These are phyloP conservation scores for fission yeast (Schizosaccharomyces pombe) DNA, from an alignment of 805 yeast species.

Conservation along the genomic window DNA sequence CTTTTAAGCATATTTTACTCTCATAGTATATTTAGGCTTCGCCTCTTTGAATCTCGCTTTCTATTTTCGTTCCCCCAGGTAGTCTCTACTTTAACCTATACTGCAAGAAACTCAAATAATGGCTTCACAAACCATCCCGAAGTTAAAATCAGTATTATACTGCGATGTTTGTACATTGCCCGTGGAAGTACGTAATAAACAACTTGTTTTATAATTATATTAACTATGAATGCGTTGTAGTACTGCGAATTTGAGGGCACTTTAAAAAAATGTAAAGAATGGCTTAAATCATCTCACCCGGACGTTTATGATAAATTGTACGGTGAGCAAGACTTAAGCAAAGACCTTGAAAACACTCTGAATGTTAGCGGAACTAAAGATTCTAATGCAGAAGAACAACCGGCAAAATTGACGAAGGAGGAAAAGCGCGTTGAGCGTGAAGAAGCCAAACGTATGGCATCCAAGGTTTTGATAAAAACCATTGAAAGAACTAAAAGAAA, in stretches of 20 bases:
- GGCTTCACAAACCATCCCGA: not conserved
- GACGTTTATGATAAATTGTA: conserved; percentile 39
- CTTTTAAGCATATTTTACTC: too few relatives aligned
- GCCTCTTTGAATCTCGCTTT: too few relatives aligned
- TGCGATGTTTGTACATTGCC: conserved; percentile 5
- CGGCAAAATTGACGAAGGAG: conserved; percentile 37
- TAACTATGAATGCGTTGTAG: conserved; percentile 10
- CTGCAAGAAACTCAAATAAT: too few relatives aligned
- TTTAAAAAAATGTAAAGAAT: conserved; percentile 58
- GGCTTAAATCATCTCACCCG: conserved; percentile 41
- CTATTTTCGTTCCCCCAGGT: too few relatives aligned
- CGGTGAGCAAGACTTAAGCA: conserved; percentile 18
- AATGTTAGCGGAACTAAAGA: conserved; percentile 39
- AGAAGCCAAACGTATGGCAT: conserved; percentile 48
- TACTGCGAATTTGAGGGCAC: conserved; percentile 79
- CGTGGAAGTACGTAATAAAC: not conserved
- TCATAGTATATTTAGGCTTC: too few relatives aligned
- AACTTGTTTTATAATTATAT: not conserved
- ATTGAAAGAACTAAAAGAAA: conserved; percentile 79
- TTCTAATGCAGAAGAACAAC: conserved; percentile 56
- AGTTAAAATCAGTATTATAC: not conserved
- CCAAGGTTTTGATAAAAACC: conserved; percentile 62
- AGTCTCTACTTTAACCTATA: too few relatives aligned
- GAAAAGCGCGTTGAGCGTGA: conserved; percentile 71
- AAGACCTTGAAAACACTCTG: conserved; percentile 15